Conservation (phyloP, 1,284 basidiomycete genomes). For the Tilletia caries region DNA sequence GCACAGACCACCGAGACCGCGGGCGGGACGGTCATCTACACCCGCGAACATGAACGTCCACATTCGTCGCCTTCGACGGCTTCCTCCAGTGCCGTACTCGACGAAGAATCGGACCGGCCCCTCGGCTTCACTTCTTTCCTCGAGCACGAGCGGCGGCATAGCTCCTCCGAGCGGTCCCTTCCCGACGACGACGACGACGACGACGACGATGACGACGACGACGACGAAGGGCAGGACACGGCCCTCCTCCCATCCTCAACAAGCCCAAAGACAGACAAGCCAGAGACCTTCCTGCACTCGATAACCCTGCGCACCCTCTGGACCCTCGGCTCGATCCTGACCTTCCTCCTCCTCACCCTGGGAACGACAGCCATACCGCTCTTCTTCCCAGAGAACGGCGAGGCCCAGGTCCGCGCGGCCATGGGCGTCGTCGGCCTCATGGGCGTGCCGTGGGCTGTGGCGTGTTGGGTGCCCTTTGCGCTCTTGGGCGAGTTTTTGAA, state of each 20-base stretch:
- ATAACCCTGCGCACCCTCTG: conserved; percentile 44
- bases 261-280: neutral
- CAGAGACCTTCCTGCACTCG: neutral
- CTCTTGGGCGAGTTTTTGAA: conserved; percentile 48
- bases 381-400: neutral
- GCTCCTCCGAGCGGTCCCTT: neutral
- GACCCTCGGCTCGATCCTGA: conserved; percentile 33
- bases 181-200: neutral
- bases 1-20: conserved; percentile 15
- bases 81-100: no score
- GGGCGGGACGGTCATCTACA: conserved; percentile 19
- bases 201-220: neutral
- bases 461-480: conserved; percentile 50
- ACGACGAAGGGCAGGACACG: neutral
- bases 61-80: no score
- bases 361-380: conserved; percentile 34
- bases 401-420: neutral
- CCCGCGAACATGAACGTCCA: no score
- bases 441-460: conserved; percentile 50
- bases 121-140: neutral
- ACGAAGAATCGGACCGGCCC: no score
- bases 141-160: neutral
- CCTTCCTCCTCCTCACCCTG: conserved; percentile 29
- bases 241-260: neutral
- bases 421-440: conserved; percentile 42